Base-by-base conservation (phyloP, 164 flowering plant species). In the Pachysandra terminalis region DNA sequence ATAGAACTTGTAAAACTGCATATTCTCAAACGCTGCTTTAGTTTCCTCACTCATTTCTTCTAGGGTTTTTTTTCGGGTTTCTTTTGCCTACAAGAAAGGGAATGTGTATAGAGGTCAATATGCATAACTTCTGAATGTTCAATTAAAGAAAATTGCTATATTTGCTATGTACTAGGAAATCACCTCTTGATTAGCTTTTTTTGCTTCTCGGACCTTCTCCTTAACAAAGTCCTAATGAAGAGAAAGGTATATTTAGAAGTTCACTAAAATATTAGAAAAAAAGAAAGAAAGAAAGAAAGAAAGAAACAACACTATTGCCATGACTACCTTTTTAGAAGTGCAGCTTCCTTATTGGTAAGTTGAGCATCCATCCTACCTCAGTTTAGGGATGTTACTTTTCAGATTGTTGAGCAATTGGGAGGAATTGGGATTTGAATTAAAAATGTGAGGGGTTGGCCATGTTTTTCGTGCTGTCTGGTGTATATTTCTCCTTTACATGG, bases 1-100 rank as follows among this genome's bases (percentile, higher is more conserved):
- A 74, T 96, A 96, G 78, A 91, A 96, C 75, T 96, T 96, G 85
- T 91, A 93, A 73, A 96, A 90, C 72, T 66, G 80, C 85, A 93
- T 93, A 54, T 71, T 82, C 73, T 90, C 72, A 75, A 75, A 83
- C 54, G 92, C 97, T 35, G 78, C 74, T 74, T 75, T 93, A 10
- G 78, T 78, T 61, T 88, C 93, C 69, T 77, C 90, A 65, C 82
- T 86, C 96, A 93, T 87, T 72, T 91, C 96, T 65, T 82, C 93
- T 57, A 81, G 15, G 22, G 90, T 87, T 61, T 83, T 91, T 65
- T 72, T 87, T 27, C 94, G 84, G 25, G 96, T 92, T 72, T 88
- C 93, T 77, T 81, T 93, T 61, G 96, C 96, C 99, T 93, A 68
- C 19, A 79, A 68, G 51, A 59, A 25, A 61, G 59, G 15, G 19